These are phyloP conservation scores for Termitomyces sp. DNA, from an alignment of 768 basidiomycete species.

Conservation along the genomic window DNA sequence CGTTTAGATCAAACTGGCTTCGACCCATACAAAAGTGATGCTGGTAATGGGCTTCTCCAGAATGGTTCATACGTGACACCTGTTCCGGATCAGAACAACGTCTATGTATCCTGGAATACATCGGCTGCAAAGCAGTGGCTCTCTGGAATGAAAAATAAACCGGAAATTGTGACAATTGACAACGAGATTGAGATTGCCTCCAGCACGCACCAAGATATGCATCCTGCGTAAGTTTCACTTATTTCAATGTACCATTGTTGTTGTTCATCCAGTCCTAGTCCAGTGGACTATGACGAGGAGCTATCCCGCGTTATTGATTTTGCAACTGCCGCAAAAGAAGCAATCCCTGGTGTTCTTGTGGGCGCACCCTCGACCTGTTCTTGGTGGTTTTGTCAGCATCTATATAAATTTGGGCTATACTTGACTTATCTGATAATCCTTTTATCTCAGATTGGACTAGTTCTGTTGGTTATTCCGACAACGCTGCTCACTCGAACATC, in stretches of 20 bases:
- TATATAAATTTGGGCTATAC: neutral
- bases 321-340: constrained; percentile 35
- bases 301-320: constrained; percentile 37
- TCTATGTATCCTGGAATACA: constrained; percentile 44
- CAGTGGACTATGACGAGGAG: constrained; percentile 47
- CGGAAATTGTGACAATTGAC: constrained; percentile 41
- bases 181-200: constrained; percentile 54
- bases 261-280: constrained; percentile 19
- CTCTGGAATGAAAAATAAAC: constrained; percentile 38
- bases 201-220: constrained; percentile 53
- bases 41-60: constrained; percentile 42
- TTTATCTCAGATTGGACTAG: constrained; percentile 44
- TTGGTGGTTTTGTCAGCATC: constrained; percentile 38
- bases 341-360: constrained; percentile 36
- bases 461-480: constrained; percentile 39
- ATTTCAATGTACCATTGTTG: neutral
- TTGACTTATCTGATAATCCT: neutral
- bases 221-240: constrained; percentile 30
- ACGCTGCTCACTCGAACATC: constrained; percentile 41
- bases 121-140: constrained; percentile 39
- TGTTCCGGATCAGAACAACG: constrained; percentile 29
- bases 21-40: constrained; percentile 43
- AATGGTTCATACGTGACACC: constrained; percentile 42
- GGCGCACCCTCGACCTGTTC: constrained; percentile 42
- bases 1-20: constrained; percentile 32